phyloP scores from a whole-genome alignment of 352 stramenopile species.

The Pseudoperonospora humuli region DNA sequence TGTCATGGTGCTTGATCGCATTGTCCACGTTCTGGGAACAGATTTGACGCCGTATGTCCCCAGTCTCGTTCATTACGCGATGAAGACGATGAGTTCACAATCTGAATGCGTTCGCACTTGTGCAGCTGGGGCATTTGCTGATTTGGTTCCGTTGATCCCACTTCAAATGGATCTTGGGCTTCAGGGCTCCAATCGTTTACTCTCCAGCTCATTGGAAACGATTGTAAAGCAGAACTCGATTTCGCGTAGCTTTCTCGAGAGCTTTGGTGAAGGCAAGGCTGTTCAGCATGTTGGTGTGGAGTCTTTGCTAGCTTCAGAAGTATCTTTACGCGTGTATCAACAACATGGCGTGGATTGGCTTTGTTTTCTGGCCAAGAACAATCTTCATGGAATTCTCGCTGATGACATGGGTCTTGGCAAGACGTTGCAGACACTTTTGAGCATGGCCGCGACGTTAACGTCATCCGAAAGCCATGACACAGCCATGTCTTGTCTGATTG shows the following conservation, averaged over 20 bases:
- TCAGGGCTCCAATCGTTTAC: background rate
- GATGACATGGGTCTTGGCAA: slow-evolving; percentile 92
- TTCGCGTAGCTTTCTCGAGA: slow-evolving; percentile 61
- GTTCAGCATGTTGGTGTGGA: slow-evolving; percentile 33
- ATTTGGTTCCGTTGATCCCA: slow-evolving; percentile 60
- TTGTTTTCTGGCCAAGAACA: slow-evolving; percentile 57
- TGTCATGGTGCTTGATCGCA: slow-evolving; percentile 49
- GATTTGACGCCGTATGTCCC: slow-evolving; percentile 51
- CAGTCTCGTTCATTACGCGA: slow-evolving; percentile 59
- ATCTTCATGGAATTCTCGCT: slow-evolving; percentile 71
- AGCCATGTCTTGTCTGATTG: slow-evolving; percentile 53
- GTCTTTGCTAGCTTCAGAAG: slow-evolving; percentile 19
- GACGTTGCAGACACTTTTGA: slow-evolving; percentile 91
- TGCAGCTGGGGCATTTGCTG: slow-evolving; percentile 57
- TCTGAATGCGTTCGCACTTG: slow-evolving; percentile 30
- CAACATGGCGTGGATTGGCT: slow-evolving; percentile 77
- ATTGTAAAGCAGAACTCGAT: slow-evolving; percentile 41
- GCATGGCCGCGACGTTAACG: slow-evolving; percentile 64
- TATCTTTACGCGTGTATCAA: slow-evolving; percentile 60
- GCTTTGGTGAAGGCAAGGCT: slow-evolving; percentile 49
- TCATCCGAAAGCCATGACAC: background rate
- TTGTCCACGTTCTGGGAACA: slow-evolving; percentile 28
- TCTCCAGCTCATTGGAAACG: slow-evolving; percentile 13
- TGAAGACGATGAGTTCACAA: slow-evolving; percentile 56
- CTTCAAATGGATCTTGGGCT: slow-evolving; percentile 62